Conservation (phyloP, 345 rosid genomes). For the Eucalyptus erythrocorys region DNA sequence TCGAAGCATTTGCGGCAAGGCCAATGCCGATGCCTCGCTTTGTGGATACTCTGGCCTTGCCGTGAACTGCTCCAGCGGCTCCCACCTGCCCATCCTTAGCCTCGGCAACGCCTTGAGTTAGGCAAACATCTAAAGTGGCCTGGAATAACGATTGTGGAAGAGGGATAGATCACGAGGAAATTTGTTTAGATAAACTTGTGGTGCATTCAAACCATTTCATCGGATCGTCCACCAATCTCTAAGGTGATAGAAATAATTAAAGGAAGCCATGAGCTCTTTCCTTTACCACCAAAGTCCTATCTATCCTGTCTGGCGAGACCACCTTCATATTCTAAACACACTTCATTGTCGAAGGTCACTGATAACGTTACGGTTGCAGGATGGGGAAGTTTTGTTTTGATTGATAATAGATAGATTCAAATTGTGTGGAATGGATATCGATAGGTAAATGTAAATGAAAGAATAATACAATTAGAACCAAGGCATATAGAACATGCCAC, state of each 20-base stretch:
- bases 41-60: neutral
- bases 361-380: fast-evolving
- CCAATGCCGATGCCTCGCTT: neutral
- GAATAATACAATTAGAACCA: too few species aligned
- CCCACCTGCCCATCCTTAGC: neutral
- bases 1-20: neutral
- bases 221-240: neutral
- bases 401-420: too few species aligned
- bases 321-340: neutral
- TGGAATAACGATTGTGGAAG: neutral
- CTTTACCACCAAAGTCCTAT: neutral
- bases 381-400: too few species aligned
- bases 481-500: fast-evolving
- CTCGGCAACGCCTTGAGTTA: neutral
- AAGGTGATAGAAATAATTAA: neutral
- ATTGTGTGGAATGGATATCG: too few species aligned
- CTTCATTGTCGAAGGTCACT: neutral
- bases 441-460: too few species aligned
- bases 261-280: neutral
- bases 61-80: neutral
- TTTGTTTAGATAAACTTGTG: neutral
- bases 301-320: neutral
- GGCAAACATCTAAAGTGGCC: neutral
- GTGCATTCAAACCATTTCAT: constrained; percentile 12
- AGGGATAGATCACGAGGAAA: neutral